These are phyloP conservation scores for Pseudonitzschia delicatissima DNA, from an alignment of 108 stramenopile genomes.

Conservation along the genomic window DNA sequence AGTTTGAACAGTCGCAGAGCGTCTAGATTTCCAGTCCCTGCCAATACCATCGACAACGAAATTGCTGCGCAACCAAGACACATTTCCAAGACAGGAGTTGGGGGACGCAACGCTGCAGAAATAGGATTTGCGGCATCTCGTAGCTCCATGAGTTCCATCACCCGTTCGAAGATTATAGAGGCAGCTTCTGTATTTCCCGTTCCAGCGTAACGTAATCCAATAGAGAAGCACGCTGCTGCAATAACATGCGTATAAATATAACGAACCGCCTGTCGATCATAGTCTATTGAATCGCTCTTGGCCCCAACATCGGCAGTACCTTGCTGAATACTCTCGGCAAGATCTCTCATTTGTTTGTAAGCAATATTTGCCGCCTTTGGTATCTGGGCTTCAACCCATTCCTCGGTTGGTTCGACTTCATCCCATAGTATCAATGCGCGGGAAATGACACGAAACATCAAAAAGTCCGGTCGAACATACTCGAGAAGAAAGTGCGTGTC, in stretches of 20 bases:
- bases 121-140: slow-evolving; percentile 73
- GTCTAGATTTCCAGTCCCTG: slow-evolving; percentile 95
- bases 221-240: slow-evolving; percentile 90
- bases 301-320: not conserved
- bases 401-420: slow-evolving; percentile 65
- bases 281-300: slow-evolving; percentile 30
- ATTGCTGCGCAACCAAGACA: slow-evolving; percentile 83
- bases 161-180: slow-evolving; percentile 53
- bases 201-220: slow-evolving; percentile 92
- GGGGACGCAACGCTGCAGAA: slow-evolving; percentile 70
- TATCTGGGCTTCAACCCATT: slow-evolving; percentile 83
- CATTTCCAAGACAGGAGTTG: slow-evolving; percentile 79
- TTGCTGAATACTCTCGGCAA: slow-evolving; percentile 27
- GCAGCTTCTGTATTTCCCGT: slow-evolving; percentile 78
- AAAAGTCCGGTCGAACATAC: slow-evolving; percentile 91
- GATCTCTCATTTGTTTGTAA: slow-evolving; percentile 53
- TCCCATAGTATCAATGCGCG: slow-evolving; percentile 93
- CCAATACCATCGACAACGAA: slow-evolving; percentile 91
- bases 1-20: slow-evolving; percentile 79
- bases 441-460: slow-evolving; percentile 88
- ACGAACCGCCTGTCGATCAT: slow-evolving; percentile 84
- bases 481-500: slow-evolving; percentile 92
- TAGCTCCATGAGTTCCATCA: slow-evolving; percentile 67
- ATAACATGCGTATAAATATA: slow-evolving; percentile 91
- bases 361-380: slow-evolving; percentile 65